Base-by-base conservation (phyloP, 2,329 filamentous ascomycete genomes). In the Beauveria pseudobassiana region DNA sequence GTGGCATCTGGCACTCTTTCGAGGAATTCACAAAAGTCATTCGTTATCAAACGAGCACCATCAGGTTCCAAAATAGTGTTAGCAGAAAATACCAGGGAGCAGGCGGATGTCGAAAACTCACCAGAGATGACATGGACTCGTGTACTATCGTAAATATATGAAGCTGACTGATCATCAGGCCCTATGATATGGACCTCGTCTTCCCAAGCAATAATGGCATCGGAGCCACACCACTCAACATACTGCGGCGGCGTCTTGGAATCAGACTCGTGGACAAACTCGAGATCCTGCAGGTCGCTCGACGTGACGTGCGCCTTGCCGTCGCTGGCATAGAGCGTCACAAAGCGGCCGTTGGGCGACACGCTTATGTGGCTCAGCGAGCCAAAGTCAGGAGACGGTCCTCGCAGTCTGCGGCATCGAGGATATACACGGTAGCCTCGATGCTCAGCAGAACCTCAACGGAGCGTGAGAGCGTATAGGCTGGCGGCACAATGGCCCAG, bases 101-200 rank as follows among this genome's bases (percentile, higher is more conserved):
- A 28, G 4, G 8, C 3, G 2, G 5, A 18, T 9, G 14, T 22
- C 4, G 22, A n/a, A 43, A 14, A 20, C 51, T 49, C 14, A 79
- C 96, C 93, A 18, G 92, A 88, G 48, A 97, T 80, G 3, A 98
- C 82, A 73, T 98, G 95, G 14, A 99, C 89, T 65, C 91, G 87
- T 9, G 88, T 90, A 30, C 88, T 90, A 70, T 98, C 92, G 73
- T 98, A 98, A 68, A 92, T 93, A 73, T 92, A 95, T 64, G 85
- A 87, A 48, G 78, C 86, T 5, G 89, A 87, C 10, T 89, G 84
- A 49, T 91, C 91, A 43, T 87, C 89, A 0, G 92, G 91, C 0
- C 93, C 95, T 63, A 99, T 89, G 30, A 99, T 82, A 70, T 97
- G 95, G 4, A 99, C 88, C 73, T 99, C 95, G 70, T 99, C 95